phyloP scores from a whole-genome alignment of 2,329 filamentous ascomycete species.

The Paramyrothecium sp. region DNA sequence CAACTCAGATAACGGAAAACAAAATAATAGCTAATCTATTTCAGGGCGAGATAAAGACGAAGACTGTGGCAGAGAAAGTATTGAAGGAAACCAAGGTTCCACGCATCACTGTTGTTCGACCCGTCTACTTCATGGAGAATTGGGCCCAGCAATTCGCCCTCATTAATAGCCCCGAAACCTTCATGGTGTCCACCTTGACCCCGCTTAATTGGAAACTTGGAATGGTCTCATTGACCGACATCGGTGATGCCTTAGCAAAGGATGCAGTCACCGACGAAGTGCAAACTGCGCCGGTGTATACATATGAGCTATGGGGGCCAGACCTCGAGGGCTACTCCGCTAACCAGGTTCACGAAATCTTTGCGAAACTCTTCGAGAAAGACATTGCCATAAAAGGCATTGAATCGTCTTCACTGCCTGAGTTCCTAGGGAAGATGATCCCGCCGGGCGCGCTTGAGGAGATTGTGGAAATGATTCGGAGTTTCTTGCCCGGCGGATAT shows the following conservation, averaged over 20 bases:
- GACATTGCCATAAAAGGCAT: constrained; percentile 5
- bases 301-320: constrained; percentile 16
- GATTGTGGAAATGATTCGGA: constrained; percentile 15
- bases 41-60: constrained; percentile 21
- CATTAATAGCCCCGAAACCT: constrained; percentile 9
- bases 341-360: constrained; percentile 10
- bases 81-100: neutral
- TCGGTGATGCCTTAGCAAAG: constrained; percentile 10
- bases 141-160: constrained; percentile 16
- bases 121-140: constrained; percentile 23
- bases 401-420: constrained; percentile 2
- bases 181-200: constrained; percentile 17
- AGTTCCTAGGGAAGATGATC: constrained; percentile 3
- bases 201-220: constrained; percentile 14
- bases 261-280: constrained; percentile 1
- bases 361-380: constrained; percentile 12
- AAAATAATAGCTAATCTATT: neutral
- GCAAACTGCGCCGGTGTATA: constrained; percentile 3
- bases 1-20: neutral
- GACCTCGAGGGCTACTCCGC: constrained; percentile 3
- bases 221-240: constrained; percentile 11
- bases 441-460: constrained; percentile 6
- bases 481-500: constrained; percentile 15
- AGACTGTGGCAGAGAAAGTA: constrained; percentile 15
- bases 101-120: constrained; percentile 15